Evolutionary conservation across 768 basidiomycete species (phyloP).

Genomic region (Amanita muscaria): DNA sequence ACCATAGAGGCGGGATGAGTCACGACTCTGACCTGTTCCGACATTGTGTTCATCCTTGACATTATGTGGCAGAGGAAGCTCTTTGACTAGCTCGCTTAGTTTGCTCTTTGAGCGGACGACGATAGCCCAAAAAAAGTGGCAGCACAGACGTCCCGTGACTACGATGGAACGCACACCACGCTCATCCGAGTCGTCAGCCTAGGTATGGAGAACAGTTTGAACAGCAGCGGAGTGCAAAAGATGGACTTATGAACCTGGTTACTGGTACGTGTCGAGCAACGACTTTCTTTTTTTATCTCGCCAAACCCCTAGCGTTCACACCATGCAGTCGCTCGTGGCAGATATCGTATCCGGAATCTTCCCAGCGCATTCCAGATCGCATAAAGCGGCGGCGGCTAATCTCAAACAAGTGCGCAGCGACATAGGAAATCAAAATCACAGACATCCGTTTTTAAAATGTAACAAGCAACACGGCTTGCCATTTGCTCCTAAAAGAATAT

Average conservation of each 20-base stretch:
- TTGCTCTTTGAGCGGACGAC: constrained; percentile 65
- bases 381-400: constrained; percentile 45
- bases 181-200: constrained; percentile 20
- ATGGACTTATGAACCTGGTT: constrained; percentile 29
- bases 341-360: constrained; percentile 36
- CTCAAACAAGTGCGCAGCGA: constrained; percentile 52
- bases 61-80: constrained; percentile 47
- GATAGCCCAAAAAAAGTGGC: constrained; percentile 55
- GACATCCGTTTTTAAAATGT: too few relatives aligned
- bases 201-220: constrained; percentile 10
- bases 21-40: constrained; percentile 51
- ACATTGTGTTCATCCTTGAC: constrained; percentile 45
- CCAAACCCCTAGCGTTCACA: not conserved
- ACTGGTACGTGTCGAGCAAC: constrained; percentile 40
- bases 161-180: constrained; percentile 32
- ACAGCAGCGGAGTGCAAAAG: constrained; percentile 11
- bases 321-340: constrained; percentile 21
- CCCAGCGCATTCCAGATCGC: constrained; percentile 28
- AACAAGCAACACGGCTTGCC: too few relatives aligned
- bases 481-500: too few relatives aligned
- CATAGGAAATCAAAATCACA: constrained; percentile 22
- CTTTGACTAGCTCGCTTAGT: constrained; percentile 42
- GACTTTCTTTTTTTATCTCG: not conserved
- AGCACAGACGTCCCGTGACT: too few relatives aligned
- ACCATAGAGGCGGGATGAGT: constrained; percentile 65